phyloP scores from a whole-genome alignment of 2,329 filamentous ascomycete genomes.

The Apiospora saccharicola region DNA sequence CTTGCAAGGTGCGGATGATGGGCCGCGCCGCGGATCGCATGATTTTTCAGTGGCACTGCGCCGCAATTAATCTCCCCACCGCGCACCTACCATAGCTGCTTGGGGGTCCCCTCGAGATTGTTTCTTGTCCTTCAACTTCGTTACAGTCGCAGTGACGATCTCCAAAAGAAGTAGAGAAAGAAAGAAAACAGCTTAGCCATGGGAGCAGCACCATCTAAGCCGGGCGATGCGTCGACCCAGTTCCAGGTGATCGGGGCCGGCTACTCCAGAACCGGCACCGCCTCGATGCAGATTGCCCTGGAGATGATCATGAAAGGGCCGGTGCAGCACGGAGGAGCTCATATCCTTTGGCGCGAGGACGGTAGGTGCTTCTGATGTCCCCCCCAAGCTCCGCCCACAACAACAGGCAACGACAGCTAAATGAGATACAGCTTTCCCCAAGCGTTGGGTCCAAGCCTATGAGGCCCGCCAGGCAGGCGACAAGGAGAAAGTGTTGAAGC shows the following conservation, averaged over 20 bases:
- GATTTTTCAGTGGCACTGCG: not conserved
- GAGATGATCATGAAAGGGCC: conserved; percentile 27
- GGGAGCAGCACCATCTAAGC: conserved; percentile 26
- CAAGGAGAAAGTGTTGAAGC: conserved; percentile 4
- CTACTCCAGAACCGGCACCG: conserved; percentile 29
- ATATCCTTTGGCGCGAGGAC: conserved; percentile 21
- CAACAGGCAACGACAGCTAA: not conserved
- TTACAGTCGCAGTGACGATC: not conserved
- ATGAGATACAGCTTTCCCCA: not conserved
- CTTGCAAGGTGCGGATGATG: not conserved
- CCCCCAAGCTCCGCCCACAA: not conserved
- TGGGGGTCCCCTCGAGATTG: not conserved
- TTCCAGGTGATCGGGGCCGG: conserved; percentile 29
- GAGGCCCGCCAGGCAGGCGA: conserved; percentile 16
- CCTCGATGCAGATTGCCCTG: conserved; percentile 29
- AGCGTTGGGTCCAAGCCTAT: conserved; percentile 19
- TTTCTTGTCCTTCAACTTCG: not conserved
- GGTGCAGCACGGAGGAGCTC: conserved; percentile 29
- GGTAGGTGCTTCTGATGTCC: not conserved
- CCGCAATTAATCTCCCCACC: conserved; percentile 18
- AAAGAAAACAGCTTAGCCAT: not conserved
- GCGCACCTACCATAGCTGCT: not conserved
- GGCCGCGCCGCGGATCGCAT: conserved; percentile 9
- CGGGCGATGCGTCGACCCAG: conserved; percentile 25
- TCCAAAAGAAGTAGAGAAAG: too few relatives aligned